Evolutionary conservation across 306 rosid species (phyloP), one percentile per base, ranked within the genome.

Genomic region (Hippophae rhamnoides): DNA sequence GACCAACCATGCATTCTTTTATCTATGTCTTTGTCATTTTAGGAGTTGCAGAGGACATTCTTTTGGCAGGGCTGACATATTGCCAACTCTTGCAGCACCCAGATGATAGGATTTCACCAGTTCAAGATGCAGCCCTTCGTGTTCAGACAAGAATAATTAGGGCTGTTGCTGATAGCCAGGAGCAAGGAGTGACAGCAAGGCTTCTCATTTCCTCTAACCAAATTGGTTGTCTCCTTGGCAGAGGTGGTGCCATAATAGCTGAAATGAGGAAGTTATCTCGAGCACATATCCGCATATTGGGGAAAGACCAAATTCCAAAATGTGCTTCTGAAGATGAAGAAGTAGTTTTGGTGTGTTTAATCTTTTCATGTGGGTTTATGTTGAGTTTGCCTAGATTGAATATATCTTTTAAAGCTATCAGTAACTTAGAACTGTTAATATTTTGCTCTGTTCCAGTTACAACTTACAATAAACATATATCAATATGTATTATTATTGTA

Each of bases 261-360:
- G 99, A 93, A 77, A 93, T 93, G 99, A 83, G 99, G 77, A 88
- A 88, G 82, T 79, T 76, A 60, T 82, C 99, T 43, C 80, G 86
- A 44, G 90, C 99, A 47, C 83, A 88, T 75, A 93, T 93, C 61
- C 97, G 90, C 26, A 77, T 93, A 72, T 58, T 86, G 74, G 85
- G 81, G 67, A 93, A 88, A 78, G 99, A 86, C 65, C 89, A 88
- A 69, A 70, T 78, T 70, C 99, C 94, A 6, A 93, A 75, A 72
- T 86, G 93, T 65, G 97, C 81, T 73, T 80, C 81, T 45, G 94
- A 80, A 66, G 95, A 93, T 41, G 99, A 88, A 76, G 95, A 86
- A 83, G 86, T 88, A 42, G 82, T 92, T 62, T 93, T 85, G 95
- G 98, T 87, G 44, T 69, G 63, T 81, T 56, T 61, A 13, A 12